Evolutionary conservation across 768 basidiomycete species (phyloP), one percentile per base, ranked within the genome.

Genomic region (Leccinellum albellum): DNA sequence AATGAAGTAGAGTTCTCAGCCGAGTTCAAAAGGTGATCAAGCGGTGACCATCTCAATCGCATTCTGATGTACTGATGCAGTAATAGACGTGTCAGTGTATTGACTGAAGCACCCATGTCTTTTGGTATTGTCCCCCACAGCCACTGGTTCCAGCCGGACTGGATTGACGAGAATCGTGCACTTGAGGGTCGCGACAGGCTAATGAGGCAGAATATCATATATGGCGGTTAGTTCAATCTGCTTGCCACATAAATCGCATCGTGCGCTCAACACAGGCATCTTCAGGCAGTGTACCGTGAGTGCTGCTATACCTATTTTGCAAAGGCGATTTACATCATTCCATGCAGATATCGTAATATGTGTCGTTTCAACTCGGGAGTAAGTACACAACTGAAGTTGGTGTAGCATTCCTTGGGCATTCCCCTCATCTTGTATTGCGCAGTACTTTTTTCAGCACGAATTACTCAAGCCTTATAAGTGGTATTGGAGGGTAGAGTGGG

Each of bases 351-450:
- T 62, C 79, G 86, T n/a, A 86, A 88, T 54, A 88, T 89, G 88
- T 89, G 88, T 67, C 77, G 87, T 35, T 89, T 82, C 72, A 86
- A 88, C 69, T 87, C 85, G 1, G 87, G 84, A 2, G 84, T 85
- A 61, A 58, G 80, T 68, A 26, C 10, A 29, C 33, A 40, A n/a
- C 44, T 44, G 12, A 33, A 37, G 14, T 2, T 15, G 17, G 7
- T 45, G 17, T 26, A 29, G 3, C 32, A 26, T 20, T 55, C 46
- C 12, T 46, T 54, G 63, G 32, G 3, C 32, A 26, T 20, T 55
- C 46, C 12, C 48, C 55, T 63, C 35, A 66, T 28, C n/a, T 54
- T 37, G 55, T 53, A 21, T 29, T 29, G 26, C 29, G 7, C 50
- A 83, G 76, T 82, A 77, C 73, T 86, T 86, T 70, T 86, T 76